Evolutionary conservation across 2,329 filamentous ascomycete genomes (phyloP), one percentile per base, ranked within the genome.

Genomic region (Tolypocladium inflatum): DNA sequence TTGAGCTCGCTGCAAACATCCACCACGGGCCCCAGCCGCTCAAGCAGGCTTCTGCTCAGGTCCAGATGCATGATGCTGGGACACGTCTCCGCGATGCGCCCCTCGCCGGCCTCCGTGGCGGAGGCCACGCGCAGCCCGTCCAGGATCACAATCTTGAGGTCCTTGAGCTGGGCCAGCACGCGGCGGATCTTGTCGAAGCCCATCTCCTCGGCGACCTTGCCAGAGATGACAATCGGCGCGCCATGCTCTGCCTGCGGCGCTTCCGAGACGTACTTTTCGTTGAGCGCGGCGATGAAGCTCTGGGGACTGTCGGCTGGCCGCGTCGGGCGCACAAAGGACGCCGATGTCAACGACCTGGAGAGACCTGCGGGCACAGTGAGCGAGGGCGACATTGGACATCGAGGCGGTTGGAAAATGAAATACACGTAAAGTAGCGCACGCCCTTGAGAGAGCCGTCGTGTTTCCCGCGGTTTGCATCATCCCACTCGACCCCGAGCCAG

Each of bases 401-500:
- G n/a, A 19, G 7, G 2, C 48, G 4, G 19, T 35, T 48, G 54
- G 37, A 57, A 50, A 51, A 11, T 26, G 19, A 8, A 35, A 45
- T 82, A 93, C 93, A 96, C 65, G 80, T 76, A 67, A 97, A 97
- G 70, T 97, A 96, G 61, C 83, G 85, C 61, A 82, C 78, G 60
- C 88, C 90, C 62, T 88, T 85, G 73, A 95, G 86, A 60, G 87
- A 85, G 59, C 94, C 94, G 67, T 93, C 84, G 73, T 99, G 92
- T 77, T 97, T 97, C 61, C 94, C 94, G 66, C 92, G 82, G 42
- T 79, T 80, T 58, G 86, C 77, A 71, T 97, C 90, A 73, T 97
- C 93, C 94, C 94, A 99, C 80, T 99, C 94, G 54, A 97, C 90
- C 53, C 94, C 94, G 39, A 97, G 81, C 92, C 93, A 97, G 62